A percentile compares a stretch with the other conserved stretches of the same genome.
Evolutionary conservation across 2,329 filamentous ascomycete species (phyloP).

Genomic region (Pseudogymnoascus sp.): DNA sequence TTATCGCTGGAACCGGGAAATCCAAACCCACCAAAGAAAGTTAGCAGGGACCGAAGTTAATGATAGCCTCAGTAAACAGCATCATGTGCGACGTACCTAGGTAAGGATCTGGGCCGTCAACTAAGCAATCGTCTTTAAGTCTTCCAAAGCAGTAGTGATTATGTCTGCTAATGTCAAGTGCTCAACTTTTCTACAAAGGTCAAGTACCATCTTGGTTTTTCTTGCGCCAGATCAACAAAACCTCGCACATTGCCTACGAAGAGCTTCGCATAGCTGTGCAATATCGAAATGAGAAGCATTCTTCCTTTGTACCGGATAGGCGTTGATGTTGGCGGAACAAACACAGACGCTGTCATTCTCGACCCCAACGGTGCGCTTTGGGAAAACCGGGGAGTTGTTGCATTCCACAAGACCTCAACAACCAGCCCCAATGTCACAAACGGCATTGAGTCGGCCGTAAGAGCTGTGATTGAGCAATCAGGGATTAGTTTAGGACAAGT

Average conservation of each 20-base stretch:
- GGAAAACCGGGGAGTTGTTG: conserved; percentile 7
- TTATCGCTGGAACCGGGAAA: not conserved
- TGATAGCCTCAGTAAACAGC: not conserved
- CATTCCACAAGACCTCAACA: conserved; percentile 20
- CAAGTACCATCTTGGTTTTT: not conserved
- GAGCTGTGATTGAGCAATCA: conserved; percentile 16
- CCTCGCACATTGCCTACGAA: not conserved
- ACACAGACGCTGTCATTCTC: conserved; percentile 37
- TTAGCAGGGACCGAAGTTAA: not conserved
- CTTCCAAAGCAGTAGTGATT: not conserved
- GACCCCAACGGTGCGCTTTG: conserved; percentile 19
- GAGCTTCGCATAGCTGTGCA: conserved; percentile 7
- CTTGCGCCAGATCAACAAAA: not conserved
- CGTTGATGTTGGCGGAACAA: conserved; percentile 32
- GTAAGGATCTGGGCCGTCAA: not conserved
- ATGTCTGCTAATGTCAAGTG: not conserved
- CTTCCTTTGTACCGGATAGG: conserved; percentile 35
- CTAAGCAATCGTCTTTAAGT: not conserved
- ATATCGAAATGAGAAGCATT: conserved; percentile 19
- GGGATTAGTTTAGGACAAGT: conserved; percentile 14
- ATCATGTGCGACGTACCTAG: not conserved
- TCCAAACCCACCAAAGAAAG: not conserved
- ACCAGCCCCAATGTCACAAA: conserved; percentile 27
- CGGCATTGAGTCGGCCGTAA: conserved; percentile 19
- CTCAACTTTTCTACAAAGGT: not conserved